Base-by-base conservation (phyloP, 139 green algal genomes). In the Chlamydomonas sp. region DNA sequence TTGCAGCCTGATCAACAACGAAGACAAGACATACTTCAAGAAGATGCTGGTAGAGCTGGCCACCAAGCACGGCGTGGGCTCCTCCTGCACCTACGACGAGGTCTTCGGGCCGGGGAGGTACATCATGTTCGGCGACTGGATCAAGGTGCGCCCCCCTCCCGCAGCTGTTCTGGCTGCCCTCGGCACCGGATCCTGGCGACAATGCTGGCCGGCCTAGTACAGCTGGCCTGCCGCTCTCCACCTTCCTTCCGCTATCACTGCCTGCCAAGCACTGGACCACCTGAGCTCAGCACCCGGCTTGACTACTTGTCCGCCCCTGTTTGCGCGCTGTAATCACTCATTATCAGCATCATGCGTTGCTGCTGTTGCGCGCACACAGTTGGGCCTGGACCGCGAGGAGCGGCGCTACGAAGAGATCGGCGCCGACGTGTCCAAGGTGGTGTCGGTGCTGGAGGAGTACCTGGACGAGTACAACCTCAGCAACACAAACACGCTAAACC, bases 1-100 rank as follows among this genome's bases (percentile, higher is more conserved):
- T 78, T n/a, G 18, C 88, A 89, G 92, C 17, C 91, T 98, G 57
- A 95, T 97, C 61, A 95, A 94, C 88, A 73, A 90, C 8, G 91
- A 95, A 75, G 96, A 98, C 93, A 95, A 96, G 86, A 64, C 86
- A 3, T 94, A 96, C 78, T 97, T 97, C 87, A 94, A 93, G 69
- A 63, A 90, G 14, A 92, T 93, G 83, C 80, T 95, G 79, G 85
- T 91, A 1, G 91, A 94, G 78, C 83, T 95, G 57, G 64, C 88
- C 20, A 86, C 49, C 66, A 94, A 95, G 87, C 83, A 95, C 74
- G 79, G 87, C 16, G 79, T 94, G 60, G 85, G 85, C 62, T 67
- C n/a, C 14, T 60, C 78, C 49, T 73, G 67, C 80, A 84, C 49
- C 49, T 93, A 93, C 67, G 89, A 94, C 5, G 92, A 95, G 18